Evolutionary conservation across 2,329 filamentous ascomycete species (phyloP), one percentile per base, ranked within the genome.

Genomic region (Lasiodiplodia theobromae): DNA sequence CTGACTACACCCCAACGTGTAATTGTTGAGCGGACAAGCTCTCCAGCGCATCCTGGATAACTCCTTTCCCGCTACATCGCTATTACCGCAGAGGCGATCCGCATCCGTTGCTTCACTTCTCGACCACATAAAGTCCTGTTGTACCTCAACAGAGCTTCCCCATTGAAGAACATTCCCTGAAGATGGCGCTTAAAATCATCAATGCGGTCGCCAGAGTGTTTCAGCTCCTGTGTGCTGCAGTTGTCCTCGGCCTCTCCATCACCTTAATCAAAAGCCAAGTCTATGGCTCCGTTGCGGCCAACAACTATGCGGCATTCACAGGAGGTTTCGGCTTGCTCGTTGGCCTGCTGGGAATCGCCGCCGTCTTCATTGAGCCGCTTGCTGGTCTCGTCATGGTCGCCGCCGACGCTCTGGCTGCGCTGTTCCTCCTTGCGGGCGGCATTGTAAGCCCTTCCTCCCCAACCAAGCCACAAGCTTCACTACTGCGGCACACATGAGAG

Each of bases 241-340:
- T 74, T 47, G 74, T 75, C 34, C 72, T 77, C 52, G 74, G 70
- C 23, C 70, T 76, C 40, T 74, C 74, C 8, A 71, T 75, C 66
- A 60, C 28, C 28, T 71, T 74, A 1, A 68, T 72, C 54, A 68
- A 73, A 62, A 71, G 70, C 69, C 74, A 77, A 64, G n/a, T 21
- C 23, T 54, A 68, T 57, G 71, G 71, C 38, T 34, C 51, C 21
- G 69, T 70, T 8, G 71, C 73, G 8, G 72, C 72, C 16, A 74
- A 63, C 44, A 68, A 54, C 12, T 76, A 71, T 58, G 62, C 62
- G 31, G 71, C 74, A 10, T 75, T 77, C 68, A 68, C 68, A 10
- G 75, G 75, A 12, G 73, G 70, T 16, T 74, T 73, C 58, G 71
- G 69, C 47, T 28, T 73, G 18, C 63, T 77, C 34, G 69, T 69